A percentile compares a stretch with the other conserved stretches of the same genome.
phyloP scores from a whole-genome alignment of 345 rosid species.

The Trapa bicornis region DNA sequence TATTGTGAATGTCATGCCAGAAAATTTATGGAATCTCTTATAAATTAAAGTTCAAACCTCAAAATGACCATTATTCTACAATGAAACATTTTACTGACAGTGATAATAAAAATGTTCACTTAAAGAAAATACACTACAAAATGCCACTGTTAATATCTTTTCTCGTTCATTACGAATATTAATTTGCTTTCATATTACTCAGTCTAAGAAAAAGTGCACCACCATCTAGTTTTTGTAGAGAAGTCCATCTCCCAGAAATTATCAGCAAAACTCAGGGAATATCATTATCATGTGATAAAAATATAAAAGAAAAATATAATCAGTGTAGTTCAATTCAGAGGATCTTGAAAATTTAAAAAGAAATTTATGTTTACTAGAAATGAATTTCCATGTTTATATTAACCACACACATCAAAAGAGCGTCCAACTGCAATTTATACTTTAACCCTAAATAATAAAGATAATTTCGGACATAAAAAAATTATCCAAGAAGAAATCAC shows the following conservation, averaged over 20 bases:
- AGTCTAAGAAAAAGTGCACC: background rate
- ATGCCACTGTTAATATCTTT: background rate
- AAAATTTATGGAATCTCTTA: background rate
- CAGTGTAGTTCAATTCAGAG: too few species aligned
- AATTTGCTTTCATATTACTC: background rate
- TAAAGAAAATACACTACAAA: background rate
- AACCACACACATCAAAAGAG: background rate
- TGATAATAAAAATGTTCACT: background rate
- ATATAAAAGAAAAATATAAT: background rate
- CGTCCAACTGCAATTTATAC: background rate
- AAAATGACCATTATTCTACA: background rate
- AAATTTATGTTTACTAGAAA: too few species aligned
- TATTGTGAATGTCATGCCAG: background rate
- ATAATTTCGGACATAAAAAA: background rate
- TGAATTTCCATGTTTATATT: too few species aligned
- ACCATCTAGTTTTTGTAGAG: too few species aligned
- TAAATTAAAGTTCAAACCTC: background rate
- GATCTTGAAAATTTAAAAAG: too few species aligned
- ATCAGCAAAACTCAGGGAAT: background rate
- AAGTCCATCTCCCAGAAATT: background rate
- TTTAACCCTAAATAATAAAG: background rate
- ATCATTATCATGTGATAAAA: background rate
- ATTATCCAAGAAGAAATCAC: background rate
- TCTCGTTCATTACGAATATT: background rate
- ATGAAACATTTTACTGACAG: background rate